phyloP scores from a whole-genome alignment of 2,329 filamentous ascomycete species.

The Colletotrichum australisinense region DNA sequence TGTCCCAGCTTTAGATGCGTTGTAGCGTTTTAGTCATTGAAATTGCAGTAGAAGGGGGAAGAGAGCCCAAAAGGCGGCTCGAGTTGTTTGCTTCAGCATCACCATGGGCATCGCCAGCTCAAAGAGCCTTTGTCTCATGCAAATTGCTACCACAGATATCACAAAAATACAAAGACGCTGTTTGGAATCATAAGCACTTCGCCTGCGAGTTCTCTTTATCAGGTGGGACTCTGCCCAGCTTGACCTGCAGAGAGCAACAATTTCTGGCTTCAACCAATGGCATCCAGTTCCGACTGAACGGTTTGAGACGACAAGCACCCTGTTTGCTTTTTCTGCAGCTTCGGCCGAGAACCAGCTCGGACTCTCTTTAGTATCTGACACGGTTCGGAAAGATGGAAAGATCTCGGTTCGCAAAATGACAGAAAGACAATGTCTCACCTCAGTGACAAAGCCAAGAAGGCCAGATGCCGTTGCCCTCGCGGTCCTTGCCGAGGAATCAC shows the following conservation, averaged over 20 bases:
- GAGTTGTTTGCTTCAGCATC: background rate
- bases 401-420: too few relatives aligned
- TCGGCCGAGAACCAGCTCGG: background rate
- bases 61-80: background rate
- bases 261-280: background rate
- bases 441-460: background rate
- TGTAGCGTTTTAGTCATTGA: constrained; percentile 40
- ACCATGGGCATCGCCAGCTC: background rate
- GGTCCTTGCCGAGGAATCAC: background rate
- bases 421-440: background rate
- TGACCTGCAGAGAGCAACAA: background rate
- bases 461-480: background rate
- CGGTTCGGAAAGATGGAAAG: too few relatives aligned
- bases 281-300: background rate
- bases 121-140: background rate
- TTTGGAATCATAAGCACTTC: background rate
- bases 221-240: background rate
- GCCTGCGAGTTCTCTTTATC: background rate
- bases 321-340: background rate
- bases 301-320: background rate
- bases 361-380: too few relatives aligned
- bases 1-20: constrained; percentile 41
- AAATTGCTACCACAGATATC: background rate
- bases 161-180: background rate
- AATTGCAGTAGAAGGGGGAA: constrained; percentile 39